Percentiles rank a stretch among this genome's conserved stretches.
These are phyloP conservation scores for Aspergillus affinis DNA, from an alignment of 495 filamentous ascomycete species.

Conservation along the genomic window DNA sequence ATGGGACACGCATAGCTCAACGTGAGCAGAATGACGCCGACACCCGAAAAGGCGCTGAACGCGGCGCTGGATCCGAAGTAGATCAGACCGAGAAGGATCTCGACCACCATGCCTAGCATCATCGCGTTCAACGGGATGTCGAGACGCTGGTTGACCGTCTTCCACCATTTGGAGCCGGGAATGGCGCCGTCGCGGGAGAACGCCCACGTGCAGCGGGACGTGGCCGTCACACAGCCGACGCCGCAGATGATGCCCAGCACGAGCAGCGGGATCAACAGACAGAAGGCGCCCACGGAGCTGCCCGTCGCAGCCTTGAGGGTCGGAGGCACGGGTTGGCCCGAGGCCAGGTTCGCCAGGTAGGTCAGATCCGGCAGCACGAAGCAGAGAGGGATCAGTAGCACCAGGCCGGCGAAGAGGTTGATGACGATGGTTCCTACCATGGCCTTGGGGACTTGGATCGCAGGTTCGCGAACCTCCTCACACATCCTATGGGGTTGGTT, in stretches of 20 bases:
- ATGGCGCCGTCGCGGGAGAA: slow-evolving; percentile 58
- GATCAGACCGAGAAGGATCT: slow-evolving; percentile 51
- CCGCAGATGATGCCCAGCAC: slow-evolving; percentile 65
- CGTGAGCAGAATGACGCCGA: slow-evolving; percentile 56
- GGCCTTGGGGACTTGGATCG: slow-evolving; percentile 59
- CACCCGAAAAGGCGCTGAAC: slow-evolving; percentile 56
- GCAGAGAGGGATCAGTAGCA: slow-evolving; percentile 56
- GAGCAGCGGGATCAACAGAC: slow-evolving; percentile 62
- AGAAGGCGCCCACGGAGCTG: slow-evolving; percentile 52
- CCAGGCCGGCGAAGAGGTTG: slow-evolving; percentile 58
- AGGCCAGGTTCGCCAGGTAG: slow-evolving; percentile 54
- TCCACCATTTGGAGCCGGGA: slow-evolving; percentile 55
- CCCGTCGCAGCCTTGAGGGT: slow-evolving; percentile 13
- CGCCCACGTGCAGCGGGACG: slow-evolving; percentile 64
- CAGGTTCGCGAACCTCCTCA: slow-evolving; percentile 60
- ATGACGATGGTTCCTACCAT: slow-evolving; percentile 63
- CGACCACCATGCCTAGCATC: slow-evolving; percentile 44
- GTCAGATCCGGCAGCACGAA: slow-evolving; percentile 56
- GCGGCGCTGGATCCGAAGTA: slow-evolving; percentile 53
- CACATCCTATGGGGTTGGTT: slow-evolving; percentile 46
- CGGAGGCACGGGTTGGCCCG: slow-evolving; percentile 34
- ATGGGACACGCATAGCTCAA: slow-evolving; percentile 55
- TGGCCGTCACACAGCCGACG: slow-evolving; percentile 64
- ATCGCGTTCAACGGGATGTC: slow-evolving; percentile 50
- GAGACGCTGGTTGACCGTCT: slow-evolving; percentile 40